Base-by-base conservation (phyloP, 176 grass and related monocot genomes). In the Oryza longistaminata region DNA sequence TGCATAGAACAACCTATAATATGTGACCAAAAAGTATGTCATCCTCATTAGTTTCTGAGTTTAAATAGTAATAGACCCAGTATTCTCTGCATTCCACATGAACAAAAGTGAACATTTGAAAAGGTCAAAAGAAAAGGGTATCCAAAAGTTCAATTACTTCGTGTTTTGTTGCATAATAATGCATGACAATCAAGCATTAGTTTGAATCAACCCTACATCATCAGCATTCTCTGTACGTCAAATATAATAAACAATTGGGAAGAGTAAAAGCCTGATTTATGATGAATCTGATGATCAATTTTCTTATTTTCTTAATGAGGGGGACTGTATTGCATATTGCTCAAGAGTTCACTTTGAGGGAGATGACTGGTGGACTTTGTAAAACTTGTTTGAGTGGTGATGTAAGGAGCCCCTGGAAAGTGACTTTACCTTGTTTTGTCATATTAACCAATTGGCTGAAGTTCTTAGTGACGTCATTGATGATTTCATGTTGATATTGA, bases 401-500 rank as follows among this genome's bases (percentile, higher is more conserved):
- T 15, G 3, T 55, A 76, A 58, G 19, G 65, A 77, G 25, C 48
- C 60, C 74, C 37, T 62, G 70, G 48, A 64, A 79, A 79, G 67
- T 25, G 52, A 49, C 21, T 72, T 35, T 25, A 39, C 52, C 75
- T 79, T 64, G 11, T 72, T 78, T 77, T 61, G 49, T 78, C 31
- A 62, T 78, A 35, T 68, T 85, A 70, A 62, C 74, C 11, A 44
- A 12, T 61, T 85, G 71, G 7, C 48, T 37, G 66, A 68, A 53
- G 45, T 33, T 68, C 22, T 46, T 62, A 62, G 74, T 71, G 74
- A 71, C 4, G 11, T 78, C 74, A 78, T 68, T 70, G 83, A 70
- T 85, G 75, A 85, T 85, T 24, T 85, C 75, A 85, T 71, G 25
- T 4, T 71, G 40, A 86, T 72, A 37, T 79, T 65, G 76, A 71